These are phyloP conservation scores for Fusarium multiceps DNA, from an alignment of 2,329 filamentous ascomycete species.

Conservation along the genomic window DNA sequence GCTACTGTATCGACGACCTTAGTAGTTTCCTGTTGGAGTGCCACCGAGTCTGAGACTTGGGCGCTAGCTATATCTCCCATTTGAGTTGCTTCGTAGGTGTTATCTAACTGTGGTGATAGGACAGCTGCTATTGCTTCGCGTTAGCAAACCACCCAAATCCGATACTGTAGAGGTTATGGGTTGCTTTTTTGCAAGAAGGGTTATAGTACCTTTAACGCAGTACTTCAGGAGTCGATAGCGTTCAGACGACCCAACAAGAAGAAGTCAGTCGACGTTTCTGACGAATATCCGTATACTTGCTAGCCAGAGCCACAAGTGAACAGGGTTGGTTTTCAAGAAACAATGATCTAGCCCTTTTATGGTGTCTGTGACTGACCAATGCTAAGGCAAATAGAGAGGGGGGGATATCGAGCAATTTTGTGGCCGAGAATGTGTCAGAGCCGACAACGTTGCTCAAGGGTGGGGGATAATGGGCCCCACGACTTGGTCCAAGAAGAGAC, in stretches of 20 bases:
- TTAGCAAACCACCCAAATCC: conserved; percentile 3
- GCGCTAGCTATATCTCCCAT: conserved; percentile 43
- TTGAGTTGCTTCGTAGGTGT: conserved; percentile 5
- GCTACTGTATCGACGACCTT: conserved; percentile 13
- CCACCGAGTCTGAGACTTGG: conserved; percentile 28
- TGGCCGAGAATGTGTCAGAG: conserved; percentile 32
- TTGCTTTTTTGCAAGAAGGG: background rate
- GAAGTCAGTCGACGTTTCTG: background rate
- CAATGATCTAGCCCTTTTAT: conserved; percentile 24
- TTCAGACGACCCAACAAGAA: background rate
- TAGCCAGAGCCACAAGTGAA: conserved; percentile 29
- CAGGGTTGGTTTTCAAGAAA: conserved; percentile 23
- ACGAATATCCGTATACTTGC: conserved; percentile 9
- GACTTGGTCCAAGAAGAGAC: background rate
- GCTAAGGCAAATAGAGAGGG: conserved; percentile 11
- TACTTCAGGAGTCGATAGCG: background rate
- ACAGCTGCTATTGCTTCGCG: background rate
- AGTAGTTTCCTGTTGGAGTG: conserved; percentile 15
- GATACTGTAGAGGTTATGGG: background rate
- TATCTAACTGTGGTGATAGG: conserved; percentile 1
- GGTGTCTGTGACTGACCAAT: conserved; percentile 22
- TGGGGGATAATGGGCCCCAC: conserved; percentile 10
- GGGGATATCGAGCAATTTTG: conserved; percentile 30
- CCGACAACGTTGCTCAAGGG: conserved; percentile 21
- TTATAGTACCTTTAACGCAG: conserved; percentile 18